Base-by-base conservation (phyloP, 306 rosid species). In the Prunus padus region DNA sequence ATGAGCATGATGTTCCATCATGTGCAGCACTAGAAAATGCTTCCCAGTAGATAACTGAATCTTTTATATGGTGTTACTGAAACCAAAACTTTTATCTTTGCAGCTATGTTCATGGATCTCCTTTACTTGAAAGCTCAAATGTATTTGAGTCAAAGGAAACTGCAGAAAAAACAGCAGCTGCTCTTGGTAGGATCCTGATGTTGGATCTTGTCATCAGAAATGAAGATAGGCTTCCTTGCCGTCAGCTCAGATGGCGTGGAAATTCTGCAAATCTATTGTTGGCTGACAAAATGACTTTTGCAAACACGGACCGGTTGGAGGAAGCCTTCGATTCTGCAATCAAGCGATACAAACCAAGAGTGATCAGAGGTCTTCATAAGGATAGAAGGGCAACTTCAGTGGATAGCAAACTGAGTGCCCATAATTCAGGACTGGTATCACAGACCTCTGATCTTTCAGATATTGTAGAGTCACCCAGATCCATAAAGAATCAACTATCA, bases 161-260 rank as follows among this genome's bases (percentile, higher is more conserved):
- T 44, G 89, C 89, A 55, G 97, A 90, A 76, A 90, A 81, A 80
- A 85, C 85, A 73, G 86, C 96, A 33, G 88, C 87, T 66, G 93
- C 91, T 76, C 95, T 95, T 71, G 99, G 99, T 52, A 85, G 93
- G 86, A 92, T 90, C 50, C 87, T 95, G 85, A 65, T 92, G 92
- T 82, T 95, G 83, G 99, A 95, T 87, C 91, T 95, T 61, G 88
- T 92, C 67, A 95, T 95, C 67, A 87, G 99, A 87, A 95, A 95
- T 72, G 99, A 95, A 90, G 99, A 95, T 86, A 89, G 98, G 75
- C 91, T 95, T 75, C 99, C 98, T 55, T 92, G 98, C 49, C 96
- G 91, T 63, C 82, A 82, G 77, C 99, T 95, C 77, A 83, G 97
- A 67, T 95, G 99, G 99, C 96, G 98, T 70, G 98, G 99, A 68